phyloP scores from a whole-genome alignment of 768 basidiomycete species.

The Tricholomella constricta region DNA sequence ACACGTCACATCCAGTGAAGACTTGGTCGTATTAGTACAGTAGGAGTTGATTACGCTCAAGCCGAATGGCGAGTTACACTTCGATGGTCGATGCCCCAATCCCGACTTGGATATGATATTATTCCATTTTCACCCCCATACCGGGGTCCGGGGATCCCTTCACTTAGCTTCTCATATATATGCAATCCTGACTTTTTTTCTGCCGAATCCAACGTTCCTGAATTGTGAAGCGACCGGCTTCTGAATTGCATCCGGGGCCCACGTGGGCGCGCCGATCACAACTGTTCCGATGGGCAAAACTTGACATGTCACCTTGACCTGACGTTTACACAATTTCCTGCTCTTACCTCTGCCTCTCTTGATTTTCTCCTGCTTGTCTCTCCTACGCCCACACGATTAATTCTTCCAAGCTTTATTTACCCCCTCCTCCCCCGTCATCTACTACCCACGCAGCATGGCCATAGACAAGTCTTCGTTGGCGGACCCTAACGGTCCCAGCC shows the following conservation, averaged over 20 bases:
- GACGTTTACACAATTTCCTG: neutral
- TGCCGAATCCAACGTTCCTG: no score
- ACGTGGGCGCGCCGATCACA: neutral
- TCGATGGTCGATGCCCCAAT: no score
- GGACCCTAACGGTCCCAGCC: neutral
- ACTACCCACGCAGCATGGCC: neutral
- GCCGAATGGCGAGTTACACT: no score
- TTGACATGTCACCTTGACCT: neutral
- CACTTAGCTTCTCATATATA: no score
- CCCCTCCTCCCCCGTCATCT: neutral
- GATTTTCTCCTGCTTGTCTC: neutral
- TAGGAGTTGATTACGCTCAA: no score
- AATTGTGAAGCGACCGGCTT: no score
- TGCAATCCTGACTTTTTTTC: no score
- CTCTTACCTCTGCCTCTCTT: neutral
- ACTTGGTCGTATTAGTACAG: no score
- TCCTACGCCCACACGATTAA: neutral
- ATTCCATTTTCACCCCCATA: no score
- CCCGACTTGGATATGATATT: no score
- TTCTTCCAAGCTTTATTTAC: neutral
- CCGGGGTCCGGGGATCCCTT: no score
- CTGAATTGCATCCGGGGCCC: neutral
- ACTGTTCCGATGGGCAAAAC: neutral
- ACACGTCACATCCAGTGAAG: no score
- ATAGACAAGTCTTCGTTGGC: conserved; percentile 1